Evolutionary conservation across 2,329 filamentous ascomycete genomes (phyloP), one percentile per base, ranked within the genome.

Genomic region (Sphaerulina vaccinii): DNA sequence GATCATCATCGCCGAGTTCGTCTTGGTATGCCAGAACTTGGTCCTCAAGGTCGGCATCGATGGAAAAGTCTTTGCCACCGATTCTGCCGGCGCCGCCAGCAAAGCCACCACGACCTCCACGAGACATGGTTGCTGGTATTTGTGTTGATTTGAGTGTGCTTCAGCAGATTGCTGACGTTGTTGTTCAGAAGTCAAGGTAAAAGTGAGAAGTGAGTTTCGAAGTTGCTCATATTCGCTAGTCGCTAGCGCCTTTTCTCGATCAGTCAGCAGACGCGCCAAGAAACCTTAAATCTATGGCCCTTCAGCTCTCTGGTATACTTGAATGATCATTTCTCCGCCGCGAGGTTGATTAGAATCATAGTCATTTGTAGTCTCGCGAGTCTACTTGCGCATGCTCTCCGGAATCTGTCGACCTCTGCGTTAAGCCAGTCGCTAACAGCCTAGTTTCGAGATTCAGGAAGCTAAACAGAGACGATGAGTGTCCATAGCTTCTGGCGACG

Each of bases 11-110:
- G 23, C 36, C 23, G 19, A 49, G 23, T 13, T 51, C 37, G 39
- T 49, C 51, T 11, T 41, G 41, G 27, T 57, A 58, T 1, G 48
- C 51, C 21, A 47, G 46, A 15, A 61, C 51, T 38, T 59, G 47
- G 19, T 59, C 55, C 43, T 60, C 55, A 13, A 62, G 57, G 8
- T 53, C 55, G 5, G 57, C 36, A 27, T 60, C 59, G 36, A 62
- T 40, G 13, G 58, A 54, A 48, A 60, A 59, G 37, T 51, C 51
- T 36, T 56, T 52, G 35, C 48, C 52, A 9, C 52, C 52, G 21
- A 49, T 46, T 3, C 57, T 48, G 15, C 57, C 55, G 37, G 42
- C 49, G 24, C 52, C 52, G 15, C 54, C 54, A 11, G 43, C 49
- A 19, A 46, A 39, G 16, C 55, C 52, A 15, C 53, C 53, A 23